Evolutionary conservation across 352 stramenopile species (phyloP), one percentile per base, ranked within the genome.

Genomic region (Sclerospora graminicola): DNA sequence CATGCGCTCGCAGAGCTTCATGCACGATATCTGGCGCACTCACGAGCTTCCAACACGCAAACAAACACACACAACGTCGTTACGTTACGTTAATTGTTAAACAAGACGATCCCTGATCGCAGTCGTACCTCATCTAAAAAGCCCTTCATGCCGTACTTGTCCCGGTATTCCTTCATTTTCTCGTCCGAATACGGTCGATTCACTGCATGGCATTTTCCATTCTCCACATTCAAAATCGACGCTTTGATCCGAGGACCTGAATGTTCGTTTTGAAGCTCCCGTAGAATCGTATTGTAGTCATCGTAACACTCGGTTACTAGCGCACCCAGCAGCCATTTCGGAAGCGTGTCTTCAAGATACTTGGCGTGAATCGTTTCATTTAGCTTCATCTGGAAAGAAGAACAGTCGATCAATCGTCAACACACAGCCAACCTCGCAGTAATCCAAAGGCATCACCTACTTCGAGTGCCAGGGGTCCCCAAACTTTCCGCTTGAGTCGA

Each of bases 61-160:
- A 29, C 19, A 40, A 42, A 31, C 15, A 11, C 26, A 30, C 7
- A 30, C 26, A 30, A 30, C 26, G 26, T n/a, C n/a, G n/a, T n/a
- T n/a, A n/a, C n/a, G n/a, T n/a, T n/a, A n/a, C n/a, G n/a, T n/a
- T n/a, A n/a, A n/a, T n/a, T n/a, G n/a, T n/a, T n/a, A n/a, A n/a
- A n/a, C n/a, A n/a, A n/a, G n/a, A n/a, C n/a, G n/a, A n/a, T n/a
- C n/a, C n/a, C n/a, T n/a, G n/a, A n/a, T n/a, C n/a, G n/a, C n/a
- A n/a, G n/a, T n/a, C n/a, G n/a, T 57, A 90, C 75, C 65, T 89
- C 78, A 39, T 93, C 82, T 15, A 93, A 43, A 38, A 83, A 93
- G 1, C 82, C 72, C 9, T 33, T 68, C 43, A 93, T 83, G 6
- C 79, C 79, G 48, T 72, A 89, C 51, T 79, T 36, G 7, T 66